Base-by-base conservation (phyloP, 306 rosid genomes). In the Potentilla sterilis region DNA sequence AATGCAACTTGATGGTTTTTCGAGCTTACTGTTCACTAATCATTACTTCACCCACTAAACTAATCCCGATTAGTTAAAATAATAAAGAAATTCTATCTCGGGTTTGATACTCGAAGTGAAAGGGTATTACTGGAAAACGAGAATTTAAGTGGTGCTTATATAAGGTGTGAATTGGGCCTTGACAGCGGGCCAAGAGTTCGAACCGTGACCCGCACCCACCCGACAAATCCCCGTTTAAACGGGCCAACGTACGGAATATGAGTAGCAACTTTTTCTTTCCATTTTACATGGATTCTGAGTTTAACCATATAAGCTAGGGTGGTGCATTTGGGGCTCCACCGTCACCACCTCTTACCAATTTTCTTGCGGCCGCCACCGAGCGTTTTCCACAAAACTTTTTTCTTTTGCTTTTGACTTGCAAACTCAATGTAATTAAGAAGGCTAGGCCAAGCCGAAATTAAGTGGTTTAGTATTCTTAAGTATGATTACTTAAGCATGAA, bases 31-130 rank as follows among this genome's bases (percentile, higher is more conserved):
- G 61, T 54, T 79, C 80, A 70, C 83, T 86, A 90, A 90, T 90
- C 87, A 93, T 90, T 90, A 78, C 90, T 69, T 79, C 70, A 62
- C 83, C 93, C 93, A 87, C 92, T 88, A 85, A 82, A 42, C 74
- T 40, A 15, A 4, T 35, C 73, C 76, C 73, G 51, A 73, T 75
- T n/a, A 58, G 43, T 18, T 43, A 63, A 78, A 65, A 34, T 62
- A 28, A 62, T 51, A 40, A 72, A 28, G 28, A 37, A 48, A 51
- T n/a, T 47, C 70, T 28, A 47, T 78, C 24, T 65, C 64, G 42
- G 77, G 75, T 87, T 85, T 88, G 83, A 85, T 86, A 70, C 11
- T 8, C 10, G 21, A 54, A 54, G 10, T n/a, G 24, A 28, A 55
- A 6, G 42, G 54, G 18, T 21, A 46, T 37, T 59, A 8, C 41